phyloP scores from a whole-genome alignment of 352 stramenopile genomes.

The Phytophthora agathidicida region DNA sequence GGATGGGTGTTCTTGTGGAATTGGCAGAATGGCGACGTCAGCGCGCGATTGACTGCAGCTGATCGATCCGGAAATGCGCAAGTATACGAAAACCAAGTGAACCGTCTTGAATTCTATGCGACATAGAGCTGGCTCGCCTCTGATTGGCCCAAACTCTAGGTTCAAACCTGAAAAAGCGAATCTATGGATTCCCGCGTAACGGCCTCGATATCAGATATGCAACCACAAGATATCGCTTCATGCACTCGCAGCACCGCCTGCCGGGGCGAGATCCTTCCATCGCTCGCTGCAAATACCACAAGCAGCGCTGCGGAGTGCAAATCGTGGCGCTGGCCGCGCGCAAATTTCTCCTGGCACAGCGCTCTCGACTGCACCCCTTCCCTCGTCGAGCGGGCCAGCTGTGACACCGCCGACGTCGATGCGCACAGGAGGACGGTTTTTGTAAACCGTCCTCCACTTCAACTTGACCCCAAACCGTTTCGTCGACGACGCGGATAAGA shows the following conservation, averaged over 20 bases:
- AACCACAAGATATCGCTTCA: too few relatives aligned
- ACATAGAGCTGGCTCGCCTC: background rate
- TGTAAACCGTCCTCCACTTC: constrained; percentile 34
- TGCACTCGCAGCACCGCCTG: too few relatives aligned
- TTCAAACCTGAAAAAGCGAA: constrained; percentile 27
- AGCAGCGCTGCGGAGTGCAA: constrained; percentile 3
- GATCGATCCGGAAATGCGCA: constrained; percentile 15
- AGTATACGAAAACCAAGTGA: too few relatives aligned
- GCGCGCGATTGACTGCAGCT: constrained; percentile 10
- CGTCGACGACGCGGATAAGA: constrained; percentile 11
- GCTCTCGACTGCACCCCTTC: constrained; percentile 2
- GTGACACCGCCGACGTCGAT: constrained; percentile 30
- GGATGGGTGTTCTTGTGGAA: constrained; percentile 11
- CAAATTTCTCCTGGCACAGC: constrained; percentile 24
- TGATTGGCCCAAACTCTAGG: background rate
- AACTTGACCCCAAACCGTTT: constrained; percentile 24
- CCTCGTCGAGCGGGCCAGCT: constrained; percentile 10
- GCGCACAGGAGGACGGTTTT: constrained; percentile 18
- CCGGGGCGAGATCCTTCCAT: constrained; percentile 24
- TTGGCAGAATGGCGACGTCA: constrained; percentile 29
- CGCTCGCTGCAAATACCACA: background rate
- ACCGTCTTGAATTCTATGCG: constrained; percentile 28
- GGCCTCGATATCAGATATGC: too few relatives aligned
- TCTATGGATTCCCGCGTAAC: constrained; percentile 29
- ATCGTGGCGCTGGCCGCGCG: background rate